Base-by-base conservation (phyloP, 441 rosid genomes). In the Adansonia gregorii region DNA sequence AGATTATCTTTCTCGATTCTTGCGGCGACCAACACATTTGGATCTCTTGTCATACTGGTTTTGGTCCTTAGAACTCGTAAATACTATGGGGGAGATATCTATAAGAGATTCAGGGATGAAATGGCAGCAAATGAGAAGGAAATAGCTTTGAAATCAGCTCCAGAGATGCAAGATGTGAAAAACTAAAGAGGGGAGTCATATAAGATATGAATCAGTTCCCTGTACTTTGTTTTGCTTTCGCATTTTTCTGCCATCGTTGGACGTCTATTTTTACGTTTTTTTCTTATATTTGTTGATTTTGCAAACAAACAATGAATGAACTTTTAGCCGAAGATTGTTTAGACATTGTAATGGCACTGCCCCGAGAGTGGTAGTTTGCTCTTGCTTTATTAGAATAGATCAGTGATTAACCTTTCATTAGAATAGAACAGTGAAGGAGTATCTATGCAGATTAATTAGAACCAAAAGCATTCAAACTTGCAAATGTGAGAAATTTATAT, bases 41-140 rank as follows among this genome's bases (percentile, higher is more conserved):
- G 85, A 6, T 76, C 79, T 8, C 3, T 83, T 6, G 35, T 54
- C 0, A 58, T 72, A 8, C n/a, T 85, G 65, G n/a, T 83, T 66
- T 72, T 85, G 79, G 84, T 85, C 19, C 0, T 60, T 24, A 79
- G 88, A 15, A 81, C 84, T 17, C 59, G 81, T 12, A 56, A 77
- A 48, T 81, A 39, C 66, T 85, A 85, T 10, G 39, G 17, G 4
- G 73, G 84, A 0, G 82, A 85, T 24, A 83, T 85, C 41, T 85
- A 83, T 46, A 75, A 78, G 79, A 83, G 51, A 78, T 83, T 69
- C 39, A 63, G 79, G 67, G 83, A 80, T 61, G 74, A 79, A 48
- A 73, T 76, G 61, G 80, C 54, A 0, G 71, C 72, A 8, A 65
- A 65, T 35, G 77, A 60, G 74, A 65, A 24, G 73, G 74, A 79